Base-by-base conservation (phyloP, 805 yeast species). In the Wickerhamomyces bovis region DNA sequence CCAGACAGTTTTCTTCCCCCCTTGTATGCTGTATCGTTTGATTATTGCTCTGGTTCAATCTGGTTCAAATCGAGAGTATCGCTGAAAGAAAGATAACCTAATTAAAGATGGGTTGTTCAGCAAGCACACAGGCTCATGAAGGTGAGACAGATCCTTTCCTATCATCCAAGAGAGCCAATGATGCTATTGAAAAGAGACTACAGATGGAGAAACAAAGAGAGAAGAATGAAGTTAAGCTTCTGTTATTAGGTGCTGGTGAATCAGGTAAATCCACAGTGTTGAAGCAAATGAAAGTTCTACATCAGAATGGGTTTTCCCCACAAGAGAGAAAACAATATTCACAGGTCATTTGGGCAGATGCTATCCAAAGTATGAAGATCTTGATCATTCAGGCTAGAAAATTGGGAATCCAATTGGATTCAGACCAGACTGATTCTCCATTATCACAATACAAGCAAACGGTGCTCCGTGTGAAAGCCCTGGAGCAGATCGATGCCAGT, bases 241-340 rank as follows among this genome's bases (percentile, higher is more conserved):
- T 92, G 36, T 70, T 92, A n/a, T 67, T 89, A 31, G 97, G 98
- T 38, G 87, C 98, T 0, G 98, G 97, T 5, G 98, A 90, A 62
- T 82, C 92, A 44, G 97, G 98, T 6, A 90, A 90, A 62, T 85
- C 96, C 2, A 90, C 98, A 0, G 96, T 90, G 7, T 68, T 90
- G 53, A 90, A 90, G 64, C 97, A 90, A 63, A 76, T 90, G 80
- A 80, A 85, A 55, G 71, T 94, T 16, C 65, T 89, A 38, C 97
- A 94, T 62, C 85, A 88, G 49, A 83, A 85, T 39, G 95, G 96
- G 2, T 94, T 92, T 67, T 72, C 85, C 1, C 77, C 76, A 43
- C 85, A 81, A 52, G 98, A 94, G 64, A 72, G 96, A 44, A 57
- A 72, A 39, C 90, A 86, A 62, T 94, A 89, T 63, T 65, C 85